Percentiles rank a stretch among this genome's conserved stretches.
These are phyloP conservation scores for Aspergillus sclerotioniger DNA, from an alignment of 495 filamentous ascomycete genomes.

Conservation along the genomic window DNA sequence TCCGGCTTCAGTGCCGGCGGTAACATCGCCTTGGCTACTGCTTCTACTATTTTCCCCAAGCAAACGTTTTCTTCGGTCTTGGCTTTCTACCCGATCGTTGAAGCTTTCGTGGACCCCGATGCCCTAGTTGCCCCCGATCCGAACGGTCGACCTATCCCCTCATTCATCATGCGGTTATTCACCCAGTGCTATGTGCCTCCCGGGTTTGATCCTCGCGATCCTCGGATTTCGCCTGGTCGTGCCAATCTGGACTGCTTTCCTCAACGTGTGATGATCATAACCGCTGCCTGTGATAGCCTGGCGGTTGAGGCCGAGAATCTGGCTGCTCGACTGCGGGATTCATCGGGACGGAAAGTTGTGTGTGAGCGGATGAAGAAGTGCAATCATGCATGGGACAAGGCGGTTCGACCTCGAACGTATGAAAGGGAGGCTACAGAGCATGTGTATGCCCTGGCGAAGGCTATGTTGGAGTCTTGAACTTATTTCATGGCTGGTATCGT, in stretches of 20 bases:
- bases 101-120: slow-evolving; percentile 25
- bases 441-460: slow-evolving; percentile 34
- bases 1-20: slow-evolving; percentile 49
- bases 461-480: slow-evolving; percentile 22
- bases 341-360: slow-evolving; percentile 34
- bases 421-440: slow-evolving; percentile 32
- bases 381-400: slow-evolving; percentile 43
- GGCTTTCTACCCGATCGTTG: slow-evolving; percentile 40
- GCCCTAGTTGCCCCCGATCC: slow-evolving; percentile 27
- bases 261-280: slow-evolving; percentile 41
- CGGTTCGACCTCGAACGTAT: slow-evolving; percentile 20
- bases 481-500: too few relatives aligned
- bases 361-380: slow-evolving; percentile 38
- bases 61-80: slow-evolving; percentile 42
- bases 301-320: slow-evolving; percentile 42
- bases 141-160: slow-evolving; percentile 23
- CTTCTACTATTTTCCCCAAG: slow-evolving; percentile 36
- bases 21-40: slow-evolving; percentile 39
- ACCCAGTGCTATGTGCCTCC: slow-evolving; percentile 30
- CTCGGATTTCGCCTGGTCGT: slow-evolving; percentile 45
- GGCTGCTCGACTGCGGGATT: slow-evolving; percentile 29
- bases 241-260: slow-evolving; percentile 39
- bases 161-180: slow-evolving; percentile 27
- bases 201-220: slow-evolving; percentile 37
- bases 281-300: slow-evolving; percentile 39